Percentiles rank a stretch among this genome's conserved stretches.
Evolutionary conservation across 768 basidiomycete species (phyloP).

Genomic region (Pleurotus pulmonarius): DNA sequence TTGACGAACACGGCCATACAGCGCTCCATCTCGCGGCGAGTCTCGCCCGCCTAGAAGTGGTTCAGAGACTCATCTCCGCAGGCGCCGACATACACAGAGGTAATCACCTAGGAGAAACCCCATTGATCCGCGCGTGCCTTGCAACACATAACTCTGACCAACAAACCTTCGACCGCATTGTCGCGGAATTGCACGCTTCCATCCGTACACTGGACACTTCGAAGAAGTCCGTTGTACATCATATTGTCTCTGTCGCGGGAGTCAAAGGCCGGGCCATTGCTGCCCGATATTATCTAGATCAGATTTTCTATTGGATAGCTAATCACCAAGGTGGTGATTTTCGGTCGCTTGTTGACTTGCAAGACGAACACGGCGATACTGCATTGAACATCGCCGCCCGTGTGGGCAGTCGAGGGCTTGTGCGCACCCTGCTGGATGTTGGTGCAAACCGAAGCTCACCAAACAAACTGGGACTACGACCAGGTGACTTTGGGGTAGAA

Average conservation of each 20-base stretch:
- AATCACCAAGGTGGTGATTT: constrained; percentile 75
- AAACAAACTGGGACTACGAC: constrained; percentile 91
- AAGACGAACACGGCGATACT: constrained; percentile 95
- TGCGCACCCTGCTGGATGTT: constrained; percentile 83
- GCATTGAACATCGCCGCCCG: constrained; percentile 93
- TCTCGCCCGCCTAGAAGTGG: constrained; percentile 64
- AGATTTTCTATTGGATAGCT: constrained; percentile 83
- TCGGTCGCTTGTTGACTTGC: constrained; percentile 78
- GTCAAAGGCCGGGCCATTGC: constrained; percentile 82
- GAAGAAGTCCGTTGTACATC: constrained; percentile 85
- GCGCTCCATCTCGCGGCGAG: constrained; percentile 92
- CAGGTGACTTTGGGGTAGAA: constrained; percentile 94
- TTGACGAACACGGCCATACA: constrained; percentile 94
- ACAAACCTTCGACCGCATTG: constrained; percentile 68
- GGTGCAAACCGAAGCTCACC: constrained; percentile 86
- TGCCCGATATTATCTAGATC: constrained; percentile 90
- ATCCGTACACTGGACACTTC: constrained; percentile 88
- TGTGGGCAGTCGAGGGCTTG: constrained; percentile 86
- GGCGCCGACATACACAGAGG: constrained; percentile 91
- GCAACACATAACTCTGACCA: constrained; percentile 82
- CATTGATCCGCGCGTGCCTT: constrained; percentile 87
- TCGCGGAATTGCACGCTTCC: constrained; percentile 61
- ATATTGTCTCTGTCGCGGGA: constrained; percentile 86
- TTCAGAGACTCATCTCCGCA: constrained; percentile 64
- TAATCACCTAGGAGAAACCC: constrained; percentile 92